These are phyloP conservation scores for Thyridium curvatum DNA, from an alignment of 2,329 filamentous ascomycete species.

Conservation along the genomic window DNA sequence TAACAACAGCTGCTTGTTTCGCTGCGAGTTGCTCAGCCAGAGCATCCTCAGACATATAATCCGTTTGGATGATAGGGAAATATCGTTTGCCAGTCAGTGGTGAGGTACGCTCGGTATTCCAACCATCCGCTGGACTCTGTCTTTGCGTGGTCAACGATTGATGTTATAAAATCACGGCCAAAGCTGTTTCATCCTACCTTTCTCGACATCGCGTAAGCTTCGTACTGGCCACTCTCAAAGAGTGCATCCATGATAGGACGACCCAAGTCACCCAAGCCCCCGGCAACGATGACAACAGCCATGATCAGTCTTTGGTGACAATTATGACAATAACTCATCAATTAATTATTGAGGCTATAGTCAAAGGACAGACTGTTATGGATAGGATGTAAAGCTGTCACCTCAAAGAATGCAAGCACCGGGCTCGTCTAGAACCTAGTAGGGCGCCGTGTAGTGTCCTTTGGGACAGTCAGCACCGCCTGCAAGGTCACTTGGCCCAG, in stretches of 20 bases:
- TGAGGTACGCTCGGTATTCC: constrained; percentile 8
- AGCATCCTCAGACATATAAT: constrained; percentile 17
- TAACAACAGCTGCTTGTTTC: constrained; percentile 18
- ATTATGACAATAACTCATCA: no score
- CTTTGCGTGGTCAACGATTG: no score
- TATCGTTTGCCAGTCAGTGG: constrained; percentile 14
- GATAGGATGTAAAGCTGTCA: no score
- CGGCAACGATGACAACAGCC: constrained; percentile 17
- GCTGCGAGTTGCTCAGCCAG: constrained; percentile 13
- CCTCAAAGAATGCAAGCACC: no score
- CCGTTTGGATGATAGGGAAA: constrained; percentile 15
- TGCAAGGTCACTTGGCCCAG: no score
- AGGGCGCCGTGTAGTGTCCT: no score
- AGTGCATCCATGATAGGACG: constrained; percentile 16
- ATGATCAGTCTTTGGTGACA: constrained; percentile 11
- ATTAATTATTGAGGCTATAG: no score
- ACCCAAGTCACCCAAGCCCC: constrained; percentile 17
- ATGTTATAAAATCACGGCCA: no score
- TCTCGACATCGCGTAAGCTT: constrained; percentile 18
- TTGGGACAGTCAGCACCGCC: no score
- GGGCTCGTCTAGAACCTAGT: no score
- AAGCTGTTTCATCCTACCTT: constrained; percentile 10
- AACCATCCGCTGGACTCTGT: no score
- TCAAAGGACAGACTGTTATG: no score
- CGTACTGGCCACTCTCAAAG: constrained; percentile 15